Conservation (phyloP, 208 protist genomes). For the Crithidia fasciculata region DNA sequence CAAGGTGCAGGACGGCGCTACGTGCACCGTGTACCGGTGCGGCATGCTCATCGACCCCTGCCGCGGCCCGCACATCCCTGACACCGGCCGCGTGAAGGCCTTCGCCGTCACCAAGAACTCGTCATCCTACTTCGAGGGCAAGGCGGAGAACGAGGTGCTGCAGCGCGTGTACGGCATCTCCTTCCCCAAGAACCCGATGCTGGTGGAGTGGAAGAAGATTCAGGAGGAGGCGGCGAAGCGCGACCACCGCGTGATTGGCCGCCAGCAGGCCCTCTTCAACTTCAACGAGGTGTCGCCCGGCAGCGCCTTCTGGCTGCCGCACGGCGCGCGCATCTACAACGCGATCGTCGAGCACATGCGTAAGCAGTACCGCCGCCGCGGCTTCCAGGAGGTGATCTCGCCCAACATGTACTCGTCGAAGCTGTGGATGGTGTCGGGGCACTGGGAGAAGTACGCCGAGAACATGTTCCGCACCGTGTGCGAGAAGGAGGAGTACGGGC, state of each 20-base stretch:
- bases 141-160: conserved; percentile 94
- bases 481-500: conserved; percentile 83
- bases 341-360: conserved; percentile 83
- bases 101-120: conserved; percentile 96
- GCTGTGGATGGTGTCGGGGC: conserved; percentile 99
- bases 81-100: conserved; percentile 96
- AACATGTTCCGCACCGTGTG: conserved; percentile 99
- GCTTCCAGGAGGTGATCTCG: conserved; percentile 98
- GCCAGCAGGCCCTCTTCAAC: conserved; percentile 98
- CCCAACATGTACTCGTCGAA: conserved; percentile 99
- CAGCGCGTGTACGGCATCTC: conserved; percentile 99
- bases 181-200: conserved; percentile 96
- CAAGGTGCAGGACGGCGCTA: conserved; percentile 92
- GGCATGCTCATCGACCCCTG: conserved; percentile 95
- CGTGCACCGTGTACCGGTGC: conserved; percentile 97
- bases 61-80: conserved; percentile 97
- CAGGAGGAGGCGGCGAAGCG: conserved; percentile 94
- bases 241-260: conserved; percentile 97
- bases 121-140: conserved; percentile 93
- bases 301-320: conserved; percentile 98
- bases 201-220: conserved; percentile 94
- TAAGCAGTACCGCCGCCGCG: conserved; percentile 92
- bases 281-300: conserved; percentile 98
- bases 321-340: conserved; percentile 99
- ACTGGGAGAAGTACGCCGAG: conserved; percentile 99